Evolutionary conservation across 176 grass and related monocot genomes (phyloP).

Genomic region (Urochloa ruziziensis): DNA sequence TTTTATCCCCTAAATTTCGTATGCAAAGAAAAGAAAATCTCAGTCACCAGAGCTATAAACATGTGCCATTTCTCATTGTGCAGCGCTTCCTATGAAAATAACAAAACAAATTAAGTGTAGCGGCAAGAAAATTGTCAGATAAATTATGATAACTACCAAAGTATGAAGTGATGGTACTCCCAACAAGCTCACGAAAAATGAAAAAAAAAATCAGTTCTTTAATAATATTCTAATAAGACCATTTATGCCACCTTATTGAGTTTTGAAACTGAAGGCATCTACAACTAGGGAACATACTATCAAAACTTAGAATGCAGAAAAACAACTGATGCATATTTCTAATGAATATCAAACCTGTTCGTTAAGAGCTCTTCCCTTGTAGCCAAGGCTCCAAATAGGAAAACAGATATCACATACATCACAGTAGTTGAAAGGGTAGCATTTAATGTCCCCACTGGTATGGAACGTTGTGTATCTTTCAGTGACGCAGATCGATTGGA

Average conservation of each 20-base stretch:
- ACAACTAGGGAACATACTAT: not conserved
- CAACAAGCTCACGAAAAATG: not conserved
- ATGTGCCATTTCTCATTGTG: not conserved
- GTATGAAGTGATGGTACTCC: not conserved
- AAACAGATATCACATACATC: slow-evolving; percentile 78
- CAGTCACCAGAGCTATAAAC: not conserved
- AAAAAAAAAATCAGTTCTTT: not conserved
- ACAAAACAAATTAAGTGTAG: not conserved
- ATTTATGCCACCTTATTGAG: too few relatives aligned
- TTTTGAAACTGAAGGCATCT: not conserved
- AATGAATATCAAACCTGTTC: slow-evolving; percentile 61
- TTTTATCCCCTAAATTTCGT: not conserved
- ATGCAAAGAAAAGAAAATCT: not conserved
- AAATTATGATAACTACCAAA: too few relatives aligned
- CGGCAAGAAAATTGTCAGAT: not conserved
- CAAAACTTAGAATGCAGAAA: not conserved
- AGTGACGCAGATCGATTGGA: slow-evolving; percentile 92
- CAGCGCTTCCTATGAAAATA: not conserved
- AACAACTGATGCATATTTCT: not conserved
- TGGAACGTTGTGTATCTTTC: slow-evolving; percentile 91
- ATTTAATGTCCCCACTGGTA: slow-evolving; percentile 82
- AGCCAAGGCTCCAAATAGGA: slow-evolving; percentile 84
- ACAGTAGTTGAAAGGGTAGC: slow-evolving; percentile 69
- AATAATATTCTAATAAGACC: not conserved
- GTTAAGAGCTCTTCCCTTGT: slow-evolving; percentile 92